These are phyloP conservation scores for Aspergillus steynii DNA, from an alignment of 495 filamentous ascomycete genomes.

Conservation along the genomic window DNA sequence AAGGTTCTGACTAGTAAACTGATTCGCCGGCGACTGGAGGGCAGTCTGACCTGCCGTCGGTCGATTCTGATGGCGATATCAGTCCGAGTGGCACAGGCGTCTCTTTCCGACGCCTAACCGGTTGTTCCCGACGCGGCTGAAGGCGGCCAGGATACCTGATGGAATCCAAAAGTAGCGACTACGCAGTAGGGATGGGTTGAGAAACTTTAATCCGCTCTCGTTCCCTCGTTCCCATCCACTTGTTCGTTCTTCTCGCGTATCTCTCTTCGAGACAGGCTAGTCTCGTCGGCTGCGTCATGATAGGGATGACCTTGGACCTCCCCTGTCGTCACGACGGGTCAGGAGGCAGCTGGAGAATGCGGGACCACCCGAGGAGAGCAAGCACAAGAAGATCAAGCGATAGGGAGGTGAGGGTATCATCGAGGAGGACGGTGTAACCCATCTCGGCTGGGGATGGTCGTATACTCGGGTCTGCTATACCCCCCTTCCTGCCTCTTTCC, in stretches of 20 bases:
- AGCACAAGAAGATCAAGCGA: not conserved
- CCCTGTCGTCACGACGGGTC: not conserved
- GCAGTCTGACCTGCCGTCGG: not conserved
- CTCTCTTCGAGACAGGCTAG: not conserved
- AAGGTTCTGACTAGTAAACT: not conserved
- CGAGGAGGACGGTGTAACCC: not conserved
- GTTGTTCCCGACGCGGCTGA: slow-evolving; percentile 6
- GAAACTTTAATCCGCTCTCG: not conserved
- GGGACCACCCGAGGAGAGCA: not conserved
- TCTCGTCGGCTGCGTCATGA: not conserved
- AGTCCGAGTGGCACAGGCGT: not conserved
- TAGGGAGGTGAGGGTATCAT: not conserved
- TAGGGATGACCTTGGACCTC: not conserved
- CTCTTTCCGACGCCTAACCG: not conserved
- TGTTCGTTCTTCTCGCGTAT: no score
- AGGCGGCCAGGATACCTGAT: not conserved
- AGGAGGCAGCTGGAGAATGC: not conserved
- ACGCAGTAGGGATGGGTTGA: not conserved
- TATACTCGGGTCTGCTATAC: not conserved
- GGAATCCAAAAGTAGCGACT: not conserved
- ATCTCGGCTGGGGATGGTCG: not conserved
- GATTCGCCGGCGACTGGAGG: not conserved
- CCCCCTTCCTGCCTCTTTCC: not conserved
- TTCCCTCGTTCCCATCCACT: no score
- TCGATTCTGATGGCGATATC: not conserved